A percentile compares a stretch with the other conserved stretches of the same genome.
phyloP scores from a whole-genome alignment of 2,329 filamentous ascomycete species.

The Penicillium glabrum region DNA sequence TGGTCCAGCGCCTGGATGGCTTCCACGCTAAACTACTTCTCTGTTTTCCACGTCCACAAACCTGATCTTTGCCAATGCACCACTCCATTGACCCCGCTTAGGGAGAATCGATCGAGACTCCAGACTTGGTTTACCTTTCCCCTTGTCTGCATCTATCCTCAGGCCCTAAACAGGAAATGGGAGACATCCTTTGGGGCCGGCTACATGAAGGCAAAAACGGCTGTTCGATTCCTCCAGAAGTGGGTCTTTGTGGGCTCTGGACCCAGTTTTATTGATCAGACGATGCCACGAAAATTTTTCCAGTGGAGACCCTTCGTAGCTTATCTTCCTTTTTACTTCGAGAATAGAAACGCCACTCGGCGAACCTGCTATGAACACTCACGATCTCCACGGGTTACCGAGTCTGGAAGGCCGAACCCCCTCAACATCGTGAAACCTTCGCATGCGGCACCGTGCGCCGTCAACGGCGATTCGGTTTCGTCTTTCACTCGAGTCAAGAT shows the following conservation, averaged over 20 bases:
- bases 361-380: slow-evolving; percentile 12
- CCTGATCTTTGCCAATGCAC: neutral
- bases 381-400: slow-evolving; percentile 28
- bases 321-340: slow-evolving; percentile 18
- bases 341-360: slow-evolving; percentile 18
- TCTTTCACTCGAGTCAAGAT: neutral
- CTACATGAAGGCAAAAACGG: neutral
- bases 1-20: neutral
- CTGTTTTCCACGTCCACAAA: neutral
- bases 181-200: neutral
- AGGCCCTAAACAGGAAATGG: neutral
- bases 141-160: neutral
- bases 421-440: slow-evolving; percentile 12
- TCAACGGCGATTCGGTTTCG: neutral
- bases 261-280: slow-evolving; percentile 23
- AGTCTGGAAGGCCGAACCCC: slow-evolving; percentile 23
- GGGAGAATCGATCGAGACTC: neutral
- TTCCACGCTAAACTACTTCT: neutral
- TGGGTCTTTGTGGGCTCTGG: slow-evolving; percentile 1
- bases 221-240: neutral
- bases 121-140: neutral
- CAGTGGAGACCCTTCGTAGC: slow-evolving; percentile 24
- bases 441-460: neutral
- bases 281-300: slow-evolving; percentile 28
- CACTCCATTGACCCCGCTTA: neutral